These are phyloP conservation scores for Silene conica DNA, from an alignment of 148 eudicot genomes.

Conservation along the genomic window DNA sequence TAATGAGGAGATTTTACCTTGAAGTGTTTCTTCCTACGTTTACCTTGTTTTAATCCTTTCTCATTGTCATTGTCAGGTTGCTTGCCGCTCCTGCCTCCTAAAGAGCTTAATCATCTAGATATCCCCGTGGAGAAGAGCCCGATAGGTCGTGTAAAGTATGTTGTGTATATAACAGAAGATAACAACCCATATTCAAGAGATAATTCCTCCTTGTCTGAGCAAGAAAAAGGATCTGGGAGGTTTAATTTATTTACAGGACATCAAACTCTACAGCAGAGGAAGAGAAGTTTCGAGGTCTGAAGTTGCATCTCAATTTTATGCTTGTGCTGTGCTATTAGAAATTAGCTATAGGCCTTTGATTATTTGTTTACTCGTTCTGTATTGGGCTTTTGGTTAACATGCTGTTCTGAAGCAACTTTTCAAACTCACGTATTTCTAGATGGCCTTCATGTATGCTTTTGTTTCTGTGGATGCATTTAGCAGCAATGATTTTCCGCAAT, in stretches of 20 bases:
- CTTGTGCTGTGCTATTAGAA: neutral
- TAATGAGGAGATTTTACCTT: no score
- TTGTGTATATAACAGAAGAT: constrained; percentile 60
- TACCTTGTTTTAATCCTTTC: neutral
- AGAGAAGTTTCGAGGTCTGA: constrained; percentile 67
- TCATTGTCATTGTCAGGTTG: constrained; percentile 55
- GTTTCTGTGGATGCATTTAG: neutral
- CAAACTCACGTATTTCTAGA: neutral
- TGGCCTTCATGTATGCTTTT: neutral
- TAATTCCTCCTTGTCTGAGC: constrained; percentile 36
- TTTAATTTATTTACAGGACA: constrained; percentile 90
- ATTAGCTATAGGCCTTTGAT: neutral
- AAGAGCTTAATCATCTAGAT: constrained; percentile 71
- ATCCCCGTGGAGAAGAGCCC: constrained; percentile 38
- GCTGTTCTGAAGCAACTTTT: neutral
- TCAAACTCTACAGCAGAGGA: constrained; percentile 75
- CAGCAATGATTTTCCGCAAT: neutral
- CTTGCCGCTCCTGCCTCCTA: constrained; percentile 73
- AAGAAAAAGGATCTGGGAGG: constrained; percentile 45
- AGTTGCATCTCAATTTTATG: constrained; percentile 17
- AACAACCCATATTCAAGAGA: constrained; percentile 33
- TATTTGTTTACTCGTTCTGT: neutral
- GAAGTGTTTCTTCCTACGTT: neutral
- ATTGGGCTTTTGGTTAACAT: neutral
- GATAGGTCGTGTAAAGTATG: constrained; percentile 42